A percentile compares a stretch with the other conserved stretches of the same genome.
These are phyloP conservation scores for Tulasnella calospora DNA, from an alignment of 768 basidiomycete genomes.

Conservation along the genomic window DNA sequence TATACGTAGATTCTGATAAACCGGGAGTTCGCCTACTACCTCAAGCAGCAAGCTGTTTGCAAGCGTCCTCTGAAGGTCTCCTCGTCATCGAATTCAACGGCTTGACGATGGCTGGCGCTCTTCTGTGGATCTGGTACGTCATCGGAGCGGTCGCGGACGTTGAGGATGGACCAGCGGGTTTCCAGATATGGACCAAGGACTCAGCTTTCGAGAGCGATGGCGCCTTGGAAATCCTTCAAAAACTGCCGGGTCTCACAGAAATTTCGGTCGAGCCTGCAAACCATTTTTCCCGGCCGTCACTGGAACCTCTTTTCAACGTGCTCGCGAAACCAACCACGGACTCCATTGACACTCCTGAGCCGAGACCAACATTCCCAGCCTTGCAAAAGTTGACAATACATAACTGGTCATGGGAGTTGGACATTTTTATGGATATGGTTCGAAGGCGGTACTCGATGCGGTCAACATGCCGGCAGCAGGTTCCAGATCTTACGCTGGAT, in stretches of 20 bases:
- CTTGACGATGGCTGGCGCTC: neutral
- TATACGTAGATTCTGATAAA: neutral
- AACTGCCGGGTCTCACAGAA: neutral
- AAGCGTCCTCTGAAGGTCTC: neutral
- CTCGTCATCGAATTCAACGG: neutral
- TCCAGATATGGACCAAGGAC: neutral
- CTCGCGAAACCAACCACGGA: neutral
- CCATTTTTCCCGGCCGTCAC: neutral
- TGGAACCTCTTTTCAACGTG: neutral
- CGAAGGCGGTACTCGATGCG: neutral
- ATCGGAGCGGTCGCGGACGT: neutral
- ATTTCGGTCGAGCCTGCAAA: neutral
- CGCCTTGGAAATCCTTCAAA: neutral
- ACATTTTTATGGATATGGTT: neutral
- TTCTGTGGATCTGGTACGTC: neutral
- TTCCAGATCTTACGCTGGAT: neutral
- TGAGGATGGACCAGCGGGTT: neutral
- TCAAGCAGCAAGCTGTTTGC: neutral
- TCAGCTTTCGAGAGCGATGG: neutral
- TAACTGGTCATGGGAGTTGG: neutral
- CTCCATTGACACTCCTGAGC: neutral
- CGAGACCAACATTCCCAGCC: neutral
- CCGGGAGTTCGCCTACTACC: neutral
- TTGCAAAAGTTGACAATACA: neutral
- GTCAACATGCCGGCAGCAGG: neutral